Conservation (phyloP, 1,139 yeast genomes). For the Lodderomyces elongisporus region DNA sequence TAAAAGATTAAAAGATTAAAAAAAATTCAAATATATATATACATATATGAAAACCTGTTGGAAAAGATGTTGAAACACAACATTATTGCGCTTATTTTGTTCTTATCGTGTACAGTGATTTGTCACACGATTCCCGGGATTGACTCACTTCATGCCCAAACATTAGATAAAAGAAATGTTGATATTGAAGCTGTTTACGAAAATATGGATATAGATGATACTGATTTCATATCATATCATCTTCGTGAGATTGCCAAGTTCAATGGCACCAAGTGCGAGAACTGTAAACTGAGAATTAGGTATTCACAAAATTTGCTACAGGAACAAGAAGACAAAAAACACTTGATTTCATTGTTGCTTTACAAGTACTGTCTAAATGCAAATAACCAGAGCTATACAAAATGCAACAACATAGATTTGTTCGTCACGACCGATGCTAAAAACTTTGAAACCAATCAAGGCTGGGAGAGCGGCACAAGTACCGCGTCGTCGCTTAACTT, state of each 20-base stretch:
- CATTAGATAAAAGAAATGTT: slow-evolving; percentile 16
- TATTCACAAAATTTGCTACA: slow-evolving; percentile 26
- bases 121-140: slow-evolving; percentile 21
- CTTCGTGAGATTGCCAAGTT: slow-evolving; percentile 21
- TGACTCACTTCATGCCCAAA: slow-evolving; percentile 15
- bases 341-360: slow-evolving; percentile 32
- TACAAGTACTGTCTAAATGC: slow-evolving; percentile 32
- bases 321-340: slow-evolving; percentile 29
- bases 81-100: no score
- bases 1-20: no score
- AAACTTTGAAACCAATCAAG: slow-evolving; percentile 14
- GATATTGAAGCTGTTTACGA: slow-evolving; percentile 23
- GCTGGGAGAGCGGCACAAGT: slow-evolving; percentile 23
- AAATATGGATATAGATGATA: slow-evolving; percentile 22
- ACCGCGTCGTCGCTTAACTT: slow-evolving; percentile 24
- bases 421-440: slow-evolving; percentile 33
- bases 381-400: slow-evolving; percentile 26
- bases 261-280: slow-evolving; percentile 31
- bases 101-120: background rate
- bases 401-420: slow-evolving; percentile 35
- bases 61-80: no score
- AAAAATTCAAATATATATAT: no score
- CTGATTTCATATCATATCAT: slow-evolving; percentile 29
- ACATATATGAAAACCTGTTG: no score
- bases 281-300: slow-evolving; percentile 32